These are phyloP conservation scores for Tricholoma flavovirens DNA, from an alignment of 768 basidiomycete species.

Conservation along the genomic window DNA sequence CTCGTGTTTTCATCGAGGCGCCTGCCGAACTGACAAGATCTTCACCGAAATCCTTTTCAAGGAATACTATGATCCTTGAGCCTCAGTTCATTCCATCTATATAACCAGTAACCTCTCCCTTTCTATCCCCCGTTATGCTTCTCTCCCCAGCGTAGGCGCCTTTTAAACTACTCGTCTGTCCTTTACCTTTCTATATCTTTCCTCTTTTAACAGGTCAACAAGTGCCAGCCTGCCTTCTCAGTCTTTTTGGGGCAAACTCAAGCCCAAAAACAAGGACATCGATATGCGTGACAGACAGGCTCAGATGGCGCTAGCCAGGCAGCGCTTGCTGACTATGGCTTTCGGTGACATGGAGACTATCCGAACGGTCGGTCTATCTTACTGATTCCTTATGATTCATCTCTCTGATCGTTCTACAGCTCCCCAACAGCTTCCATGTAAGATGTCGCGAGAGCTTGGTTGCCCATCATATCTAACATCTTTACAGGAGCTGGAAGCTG, in stretches of 20 bases:
- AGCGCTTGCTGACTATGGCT: conserved; percentile 74
- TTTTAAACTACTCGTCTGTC: conserved; percentile 20
- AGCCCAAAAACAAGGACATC: conserved; percentile 63
- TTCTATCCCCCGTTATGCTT: conserved; percentile 49
- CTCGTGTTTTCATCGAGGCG: conserved; percentile 57
- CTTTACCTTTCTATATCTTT: conserved; percentile 28
- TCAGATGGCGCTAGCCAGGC: conserved; percentile 66
- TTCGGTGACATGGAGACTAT: conserved; percentile 87
- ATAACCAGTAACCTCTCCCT: conserved; percentile 7
- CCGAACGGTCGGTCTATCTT: conserved; percentile 45
- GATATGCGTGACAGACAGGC: conserved; percentile 50
- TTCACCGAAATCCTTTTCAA: conserved; percentile 15
- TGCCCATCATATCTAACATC: conserved; percentile 6
- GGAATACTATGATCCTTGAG: conserved; percentile 24
- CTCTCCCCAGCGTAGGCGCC: conserved; percentile 71
- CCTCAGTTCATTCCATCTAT: conserved; percentile 18
- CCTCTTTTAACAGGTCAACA: conserved; percentile 49
- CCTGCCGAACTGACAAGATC: conserved; percentile 8
- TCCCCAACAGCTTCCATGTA: conserved; percentile 64
- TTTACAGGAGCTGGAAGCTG: conserved; percentile 68
- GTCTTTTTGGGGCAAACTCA: conserved; percentile 64
- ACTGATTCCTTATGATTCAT: conserved; percentile 8
- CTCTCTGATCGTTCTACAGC: conserved; percentile 31
- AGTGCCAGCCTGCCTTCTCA: conserved; percentile 53
- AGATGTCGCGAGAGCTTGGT: conserved; percentile 19